Evolutionary conservation across 1,139 yeast species (phyloP), one percentile per base, ranked within the genome.

Genomic region (Candida glucosophila): DNA sequence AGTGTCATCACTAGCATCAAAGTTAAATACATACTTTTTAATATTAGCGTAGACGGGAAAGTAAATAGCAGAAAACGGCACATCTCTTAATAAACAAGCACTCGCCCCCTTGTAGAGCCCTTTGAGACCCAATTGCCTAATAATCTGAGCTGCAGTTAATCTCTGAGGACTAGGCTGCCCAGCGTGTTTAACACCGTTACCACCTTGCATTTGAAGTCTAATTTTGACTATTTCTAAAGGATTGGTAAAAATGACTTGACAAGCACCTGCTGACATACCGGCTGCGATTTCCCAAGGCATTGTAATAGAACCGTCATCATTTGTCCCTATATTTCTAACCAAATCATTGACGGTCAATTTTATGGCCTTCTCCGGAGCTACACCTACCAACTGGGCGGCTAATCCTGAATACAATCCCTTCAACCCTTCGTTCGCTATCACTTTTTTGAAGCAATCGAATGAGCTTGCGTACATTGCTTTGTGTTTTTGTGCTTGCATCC

Each of bases 321-420:
- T 64, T 15, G 85, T 69, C 39, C 92, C 77, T 33, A 75, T 66
- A 24, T 77, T 77, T 46, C 97, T 73, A 31, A 88, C 77, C 36
- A 82, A 64, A 50, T 90, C 98, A 55, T 90, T 90, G 25, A 90
- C 94, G 0, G 97, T 88, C 39, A 90, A 72, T 57, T 90, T 90
- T 47, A 90, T 90, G 26, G 97, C 98, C 62, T 90, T 90, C 55
- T 90, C 98, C 3, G 98, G 98, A 0, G 97, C 97, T 26, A 90
- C 97, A 37, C 98, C 98, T 23, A 90, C 76, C 43, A 90, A 64
- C 55, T 90, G 98, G 18, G 97, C 97, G 8, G 85, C 86, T 30
- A 90, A 65, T 30, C 98, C 98, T 8, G 95, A 79, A 54, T 90
- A 90, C 30, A 90, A 67, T n/a, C 97, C 97, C 40, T 68, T 63